Evolutionary conservation across 169 alveolate species (phyloP), one percentile per base, ranked within the genome.

Genomic region (Babesia sp.): DNA sequence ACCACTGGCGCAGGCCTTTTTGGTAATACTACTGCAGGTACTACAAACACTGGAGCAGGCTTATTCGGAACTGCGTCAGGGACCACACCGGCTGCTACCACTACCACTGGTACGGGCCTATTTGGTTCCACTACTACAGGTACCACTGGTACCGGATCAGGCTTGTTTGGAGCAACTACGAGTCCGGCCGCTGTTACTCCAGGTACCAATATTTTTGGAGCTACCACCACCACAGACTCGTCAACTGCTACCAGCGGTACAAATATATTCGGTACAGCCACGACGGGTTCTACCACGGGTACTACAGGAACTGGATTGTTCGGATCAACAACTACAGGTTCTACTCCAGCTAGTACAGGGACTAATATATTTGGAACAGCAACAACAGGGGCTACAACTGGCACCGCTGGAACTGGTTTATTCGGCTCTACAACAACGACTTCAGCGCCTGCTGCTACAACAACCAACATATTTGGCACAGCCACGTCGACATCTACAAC

Each of bases 61-160:
- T 6, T 75, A 9, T 75, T 75, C 42, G 79, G 79, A 5, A 57
- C 63, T 36, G 22, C 82, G n/a, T n/a, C 12, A 16, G 50, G 50
- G 16, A 41, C 22, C 16, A 41, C 50, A 11, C 50, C 16, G 11
- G 50, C 50, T 12, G 22, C 20, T 34, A 6, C 45, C 3, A 14
- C 39, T 33, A 28, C 67, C 16, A 67, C 66, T 45, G 70, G 67
- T 2, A 73, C n/a, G n/a, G n/a, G 42, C 22, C 37, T 71, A 34
- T 71, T 71, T 58, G 81, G 68, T 8, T 22, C 60, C 20, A 33
- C 84, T 44, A 48, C 72, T 26, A 50, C 60, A 16, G 83, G 83
- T 2, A 60, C 60, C 64, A 63, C 81, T 12, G 42, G 50, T 18
- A 1, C 64, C 3, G 6, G 37, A 16, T 5, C 83, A 3, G 24